Evolutionary conservation across 1,284 basidiomycete genomes (phyloP).

Genomic region (Apiotrichum montevideense): DNA sequence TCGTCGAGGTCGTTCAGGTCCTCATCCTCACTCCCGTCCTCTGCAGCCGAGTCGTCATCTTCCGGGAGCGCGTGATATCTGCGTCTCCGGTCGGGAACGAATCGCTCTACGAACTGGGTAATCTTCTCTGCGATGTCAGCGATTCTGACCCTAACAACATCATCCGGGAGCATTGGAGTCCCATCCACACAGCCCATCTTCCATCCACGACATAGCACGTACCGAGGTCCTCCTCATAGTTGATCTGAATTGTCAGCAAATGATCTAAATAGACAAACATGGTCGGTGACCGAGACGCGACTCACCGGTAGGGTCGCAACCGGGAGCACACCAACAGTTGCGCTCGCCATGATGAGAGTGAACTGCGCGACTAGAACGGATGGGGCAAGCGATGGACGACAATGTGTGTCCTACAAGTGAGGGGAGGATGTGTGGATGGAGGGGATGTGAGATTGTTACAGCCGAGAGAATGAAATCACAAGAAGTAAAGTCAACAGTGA

Average conservation of each 20-base stretch:
- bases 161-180: no score
- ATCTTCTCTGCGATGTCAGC: constrained; percentile 29
- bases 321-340: constrained; percentile 37
- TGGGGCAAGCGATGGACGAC: no score
- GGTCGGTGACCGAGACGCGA: background rate
- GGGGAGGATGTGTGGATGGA: no score
- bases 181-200: no score
- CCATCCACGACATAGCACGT: constrained; percentile 1
- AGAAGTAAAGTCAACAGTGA: no score
- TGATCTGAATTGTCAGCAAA: constrained; percentile 24
- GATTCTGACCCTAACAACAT: no score
- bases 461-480: no score
- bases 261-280: no score
- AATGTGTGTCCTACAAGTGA: no score
- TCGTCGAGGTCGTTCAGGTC: constrained; percentile 37
- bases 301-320: constrained; percentile 43
- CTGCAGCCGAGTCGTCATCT: constrained; percentile 35
- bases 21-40: constrained; percentile 66
- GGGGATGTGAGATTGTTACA: no score
- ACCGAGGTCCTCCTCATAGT: constrained; percentile 42
- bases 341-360: background rate
- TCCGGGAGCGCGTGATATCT: constrained; percentile 18
- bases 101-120: constrained; percentile 39
- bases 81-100: constrained; percentile 24
- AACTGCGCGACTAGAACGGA: no score